phyloP scores from a whole-genome alignment of 371 early-diverging fungal genomes.

The Sporodiniella umbellata region DNA sequence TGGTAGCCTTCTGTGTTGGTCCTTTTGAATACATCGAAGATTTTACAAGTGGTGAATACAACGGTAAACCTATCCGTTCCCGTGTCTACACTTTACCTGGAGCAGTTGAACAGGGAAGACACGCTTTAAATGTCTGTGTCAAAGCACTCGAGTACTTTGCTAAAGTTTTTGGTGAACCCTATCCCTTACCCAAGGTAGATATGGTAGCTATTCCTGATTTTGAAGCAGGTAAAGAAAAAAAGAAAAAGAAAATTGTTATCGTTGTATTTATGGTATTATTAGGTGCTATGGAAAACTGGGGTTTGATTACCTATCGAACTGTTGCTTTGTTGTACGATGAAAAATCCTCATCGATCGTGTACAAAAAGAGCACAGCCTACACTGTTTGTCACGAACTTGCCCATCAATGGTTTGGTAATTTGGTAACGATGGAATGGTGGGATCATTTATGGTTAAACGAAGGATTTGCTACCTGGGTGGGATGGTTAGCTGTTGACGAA shows the following conservation, averaged over 20 bases:
- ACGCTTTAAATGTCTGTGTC: slow-evolving; percentile 73
- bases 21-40: slow-evolving; percentile 84
- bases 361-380: slow-evolving; percentile 80
- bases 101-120: slow-evolving; percentile 68
- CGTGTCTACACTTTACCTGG: slow-evolving; percentile 80
- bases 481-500: slow-evolving; percentile 76
- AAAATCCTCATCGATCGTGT: slow-evolving; percentile 61
- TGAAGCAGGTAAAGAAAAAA: slow-evolving; percentile 53
- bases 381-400: slow-evolving; percentile 92
- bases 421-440: slow-evolving; percentile 87
- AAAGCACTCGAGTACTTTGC: slow-evolving; percentile 77
- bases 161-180: slow-evolving; percentile 80
- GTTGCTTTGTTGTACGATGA: slow-evolving; percentile 75
- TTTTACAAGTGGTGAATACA: slow-evolving; percentile 56
- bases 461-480: slow-evolving; percentile 94
- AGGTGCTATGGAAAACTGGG: slow-evolving; percentile 93
- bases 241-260: neutral
- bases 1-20: slow-evolving; percentile 85
- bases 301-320: slow-evolving; percentile 82
- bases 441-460: slow-evolving; percentile 94
- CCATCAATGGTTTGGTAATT: slow-evolving; percentile 95
- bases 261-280: neutral
- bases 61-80: slow-evolving; percentile 58
- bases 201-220: slow-evolving; percentile 91
- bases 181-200: slow-evolving; percentile 88